Base-by-base conservation (phyloP, 2,329 filamentous ascomycete species). In the Aaosphaeria pasadenensis region DNA sequence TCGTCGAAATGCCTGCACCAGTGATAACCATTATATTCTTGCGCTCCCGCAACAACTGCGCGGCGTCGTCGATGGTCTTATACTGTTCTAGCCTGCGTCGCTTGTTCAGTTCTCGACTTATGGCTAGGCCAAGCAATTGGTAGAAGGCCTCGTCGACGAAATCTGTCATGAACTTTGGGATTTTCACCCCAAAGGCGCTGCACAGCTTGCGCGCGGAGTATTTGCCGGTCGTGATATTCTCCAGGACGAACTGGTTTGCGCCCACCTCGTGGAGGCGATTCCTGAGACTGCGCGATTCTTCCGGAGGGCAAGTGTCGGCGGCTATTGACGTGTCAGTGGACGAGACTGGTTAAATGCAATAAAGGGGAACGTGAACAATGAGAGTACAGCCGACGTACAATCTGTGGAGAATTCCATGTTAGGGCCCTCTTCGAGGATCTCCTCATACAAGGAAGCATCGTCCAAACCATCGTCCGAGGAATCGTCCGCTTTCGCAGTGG, bases 1-100 rank as follows among this genome's bases (percentile, higher is more conserved):
- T 96, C 1, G 94, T 99, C 29, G 91, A 96, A 58, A 99, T 97
- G 57, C 94, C 94, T 13, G 94, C 94, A 44, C 94, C 94, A 1
- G 94, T 97, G 57, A 99, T 82, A 55, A 97, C 88, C 62, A 99
- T 83, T 68, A 99, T 91, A 69, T 96, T 95, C 57, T 82, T 82
- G 48, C 86, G 84, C 50, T 81, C 80, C 58, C 83, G 78, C 39
- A 99, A 79, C 44, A 99, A 77, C 11, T 78, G 73, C 6, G 94
- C 91, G 4, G 89, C 94, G 71, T 99, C 91, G 55, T 95, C 88
- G 45, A 97, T 79, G 1, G 86, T 85, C 74, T 96, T 96, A 78
- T 89, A 91, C 52, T 86, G 77, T 24, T 77, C 67, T 44, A 97
- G 77, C 69, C 96, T 95, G 55, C 84, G 83, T 43, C 92, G 85